Evolutionary conservation across 306 rosid species (phyloP), one percentile per base, ranked within the genome.

Genomic region (Datisca glomerata): DNA sequence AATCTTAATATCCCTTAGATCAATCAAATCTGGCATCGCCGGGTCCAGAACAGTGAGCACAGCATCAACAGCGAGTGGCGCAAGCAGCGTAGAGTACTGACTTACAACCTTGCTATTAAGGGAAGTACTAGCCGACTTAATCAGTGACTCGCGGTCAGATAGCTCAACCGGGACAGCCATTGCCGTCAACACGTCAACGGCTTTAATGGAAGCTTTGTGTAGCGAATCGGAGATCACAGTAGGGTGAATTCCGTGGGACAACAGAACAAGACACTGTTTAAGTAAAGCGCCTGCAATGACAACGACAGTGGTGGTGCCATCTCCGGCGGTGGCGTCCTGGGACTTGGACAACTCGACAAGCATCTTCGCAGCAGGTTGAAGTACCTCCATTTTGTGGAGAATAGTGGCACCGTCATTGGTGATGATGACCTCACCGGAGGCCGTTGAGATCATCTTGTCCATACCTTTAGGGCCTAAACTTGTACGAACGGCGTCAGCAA

Each of bases 321-420:
- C 98, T 0, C 98, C 98, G 2, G 98, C 98, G 11, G 98, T 82
- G 21, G 98, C 45, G 40, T 89, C 98, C 65, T 89, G 98, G 0
- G 98, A 75, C 33, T 89, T 84, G 12, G 98, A 89, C 22, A 89
- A 91, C 63, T 89, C 98, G n/a, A 89, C 98, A 8, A 89, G 84
- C 98, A 89, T 85, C 55, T 85, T 85, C 0, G 96, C 96, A 2
- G 96, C 96, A 19, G 96, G 93, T n/a, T 85, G 96, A 45, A 85
- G 78, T 29, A 85, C 85, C 54, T 85, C 80, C 93, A 85, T 80
- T 68, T 74, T 78, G 80, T 85, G 75, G 41, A 85, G 93, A 25
- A 85, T 85, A 55, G 96, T 85, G 23, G 96, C 96, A 20, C 96
- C 96, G 54, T 85, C 96, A 66, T 85, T 85, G 51, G 96, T 80